phyloP scores from a whole-genome alignment of 495 filamentous ascomycete species.

The Neurospora tetrasperma region DNA sequence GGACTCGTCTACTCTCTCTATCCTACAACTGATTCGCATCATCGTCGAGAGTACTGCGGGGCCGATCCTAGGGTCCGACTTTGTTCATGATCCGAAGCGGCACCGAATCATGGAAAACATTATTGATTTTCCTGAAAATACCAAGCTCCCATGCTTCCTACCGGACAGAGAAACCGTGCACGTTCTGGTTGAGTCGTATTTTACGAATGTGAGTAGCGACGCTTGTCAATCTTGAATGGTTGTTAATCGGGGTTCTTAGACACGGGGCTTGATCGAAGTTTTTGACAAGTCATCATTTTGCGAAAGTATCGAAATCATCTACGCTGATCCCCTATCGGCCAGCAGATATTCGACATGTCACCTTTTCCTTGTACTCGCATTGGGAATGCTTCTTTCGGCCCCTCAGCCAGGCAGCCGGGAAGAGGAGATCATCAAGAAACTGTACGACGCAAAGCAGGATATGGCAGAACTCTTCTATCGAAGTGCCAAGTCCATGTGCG shows the following conservation, averaged over 20 bases:
- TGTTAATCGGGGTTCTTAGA: constrained; percentile 24
- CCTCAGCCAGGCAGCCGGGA: constrained; percentile 38
- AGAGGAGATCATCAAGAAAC: constrained; percentile 38
- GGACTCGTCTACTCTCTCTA: constrained; percentile 62
- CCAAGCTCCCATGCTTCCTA: constrained; percentile 37
- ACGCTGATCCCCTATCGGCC: constrained; percentile 39
- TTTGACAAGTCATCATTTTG: constrained; percentile 43
- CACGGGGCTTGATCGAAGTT: constrained; percentile 46
- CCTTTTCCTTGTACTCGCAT: constrained; percentile 47
- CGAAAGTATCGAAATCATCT: constrained; percentile 38
- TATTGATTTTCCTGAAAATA: constrained; percentile 37
- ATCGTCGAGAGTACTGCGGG: constrained; percentile 60
- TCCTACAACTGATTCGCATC: constrained; percentile 60
- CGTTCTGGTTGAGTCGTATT: constrained; percentile 48
- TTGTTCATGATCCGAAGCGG: constrained; percentile 58
- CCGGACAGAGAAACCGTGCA: constrained; percentile 45
- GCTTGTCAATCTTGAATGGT: constrained; percentile 7
- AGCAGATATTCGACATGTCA: constrained; percentile 43
- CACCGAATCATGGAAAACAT: constrained; percentile 58
- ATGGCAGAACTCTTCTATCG: constrained; percentile 50
- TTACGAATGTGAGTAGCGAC: constrained; percentile 41
- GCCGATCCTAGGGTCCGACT: constrained; percentile 40
- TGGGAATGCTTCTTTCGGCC: constrained; percentile 48
- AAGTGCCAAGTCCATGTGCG: constrained; percentile 44
- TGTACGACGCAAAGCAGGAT: constrained; percentile 34